Conservation (phyloP, 768 basidiomycete species). For the Leccinum barrowsii region DNA sequence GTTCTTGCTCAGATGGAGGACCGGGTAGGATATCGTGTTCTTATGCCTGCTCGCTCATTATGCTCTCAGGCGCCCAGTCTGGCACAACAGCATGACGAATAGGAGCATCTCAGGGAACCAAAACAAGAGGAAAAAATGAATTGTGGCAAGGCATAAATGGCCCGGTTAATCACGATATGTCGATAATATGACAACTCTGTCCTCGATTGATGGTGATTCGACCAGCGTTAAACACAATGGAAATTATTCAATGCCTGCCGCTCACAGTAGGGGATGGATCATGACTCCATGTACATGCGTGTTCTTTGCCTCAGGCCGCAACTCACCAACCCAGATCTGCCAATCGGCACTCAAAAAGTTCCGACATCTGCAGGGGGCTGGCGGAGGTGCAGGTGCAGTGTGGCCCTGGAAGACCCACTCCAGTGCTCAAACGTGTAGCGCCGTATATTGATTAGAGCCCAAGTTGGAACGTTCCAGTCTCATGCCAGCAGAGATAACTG, state of each 20-base stretch:
- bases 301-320: too few relatives aligned
- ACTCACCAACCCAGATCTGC: too few relatives aligned
- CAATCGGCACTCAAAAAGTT: too few relatives aligned
- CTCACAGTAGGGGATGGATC: background rate
- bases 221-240: background rate
- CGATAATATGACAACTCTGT: too few relatives aligned
- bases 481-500: background rate
- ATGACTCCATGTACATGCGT: background rate
- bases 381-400: background rate
- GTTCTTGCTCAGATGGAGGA: constrained; percentile 91
- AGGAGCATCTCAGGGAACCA: constrained; percentile 58
- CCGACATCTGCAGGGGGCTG: background rate
- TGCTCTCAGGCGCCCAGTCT: constrained; percentile 35
- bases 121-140: background rate
- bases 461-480: too few relatives aligned
- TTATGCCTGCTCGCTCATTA: too few relatives aligned
- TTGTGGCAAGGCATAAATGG: too few relatives aligned
- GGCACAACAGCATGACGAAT: constrained; percentile 81
- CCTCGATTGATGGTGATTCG: too few relatives aligned
- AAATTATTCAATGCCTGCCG: background rate
- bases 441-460: too few relatives aligned
- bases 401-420: too few relatives aligned
- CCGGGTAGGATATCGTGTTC: constrained; percentile 43
- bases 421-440: too few relatives aligned
- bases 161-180: too few relatives aligned